A percentile compares a stretch with the other conserved stretches of the same genome.
Conservation (phyloP, 1,284 basidiomycete species). For the Heterobasidion occidentale region DNA sequence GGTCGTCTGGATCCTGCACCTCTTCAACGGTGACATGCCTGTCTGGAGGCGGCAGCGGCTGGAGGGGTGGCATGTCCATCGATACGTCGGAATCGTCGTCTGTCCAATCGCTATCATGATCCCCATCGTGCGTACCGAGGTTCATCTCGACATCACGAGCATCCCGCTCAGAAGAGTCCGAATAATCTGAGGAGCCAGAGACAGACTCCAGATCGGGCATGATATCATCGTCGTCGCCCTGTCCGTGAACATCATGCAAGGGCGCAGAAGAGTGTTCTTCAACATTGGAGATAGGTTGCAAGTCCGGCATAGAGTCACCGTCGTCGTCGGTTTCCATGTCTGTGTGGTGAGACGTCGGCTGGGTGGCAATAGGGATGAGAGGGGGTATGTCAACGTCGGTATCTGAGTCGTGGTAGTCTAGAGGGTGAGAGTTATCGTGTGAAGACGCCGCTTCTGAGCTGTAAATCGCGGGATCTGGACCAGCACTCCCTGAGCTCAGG, state of each 20-base stretch:
- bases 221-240: constrained; percentile 1
- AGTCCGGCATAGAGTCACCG: neutral
- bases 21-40: constrained; percentile 10
- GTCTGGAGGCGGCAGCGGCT: neutral
- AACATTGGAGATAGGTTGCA: neutral
- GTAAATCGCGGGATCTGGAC: neutral
- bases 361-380: neutral
- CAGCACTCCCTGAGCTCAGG: too few species aligned
- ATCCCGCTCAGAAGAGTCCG: constrained; percentile 14
- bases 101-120: neutral
- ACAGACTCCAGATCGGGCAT: constrained; percentile 37
- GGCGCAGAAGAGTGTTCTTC: neutral
- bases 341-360: neutral
- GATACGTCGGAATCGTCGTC: neutral
- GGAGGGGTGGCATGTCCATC: neutral
- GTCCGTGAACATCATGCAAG: neutral
- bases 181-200: constrained; percentile 23
- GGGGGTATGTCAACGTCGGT: neutral
- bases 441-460: neutral
- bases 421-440: neutral
- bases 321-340: neutral
- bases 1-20: constrained; percentile 3
- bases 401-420: neutral
- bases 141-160: constrained; percentile 25
- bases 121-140: constrained; percentile 12